These are phyloP conservation scores for Tylopilus sp. DNA, from an alignment of 1,284 basidiomycete genomes.

Conservation along the genomic window DNA sequence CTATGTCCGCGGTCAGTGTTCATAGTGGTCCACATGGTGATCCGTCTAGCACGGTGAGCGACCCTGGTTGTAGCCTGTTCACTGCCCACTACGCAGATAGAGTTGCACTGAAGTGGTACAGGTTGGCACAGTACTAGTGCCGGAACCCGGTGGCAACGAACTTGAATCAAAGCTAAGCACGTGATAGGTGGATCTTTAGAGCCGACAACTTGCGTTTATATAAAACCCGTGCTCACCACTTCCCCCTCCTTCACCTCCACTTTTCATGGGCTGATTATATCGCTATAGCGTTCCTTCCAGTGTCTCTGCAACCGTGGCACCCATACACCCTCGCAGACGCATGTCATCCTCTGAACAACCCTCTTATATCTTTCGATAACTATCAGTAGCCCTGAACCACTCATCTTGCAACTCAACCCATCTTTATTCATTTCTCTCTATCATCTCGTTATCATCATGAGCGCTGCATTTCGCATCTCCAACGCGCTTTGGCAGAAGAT, in stretches of 20 bases:
- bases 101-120: not conserved
- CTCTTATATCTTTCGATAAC: constrained; percentile 28
- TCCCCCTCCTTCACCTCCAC: not conserved
- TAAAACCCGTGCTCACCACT: constrained; percentile 10
- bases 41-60: not conserved
- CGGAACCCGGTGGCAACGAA: no score
- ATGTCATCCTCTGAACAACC: constrained; percentile 25
- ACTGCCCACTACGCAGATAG: not conserved
- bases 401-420: constrained; percentile 4
- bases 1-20: not conserved
- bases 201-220: constrained; percentile 26
- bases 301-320: constrained; percentile 30
- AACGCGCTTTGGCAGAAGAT: constrained; percentile 91
- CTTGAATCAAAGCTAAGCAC: no score
- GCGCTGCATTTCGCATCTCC: constrained; percentile 73
- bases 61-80: not conserved
- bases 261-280: constrained; percentile 31
- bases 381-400: constrained; percentile 5
- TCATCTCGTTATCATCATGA: constrained; percentile 26
- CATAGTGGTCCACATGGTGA: not conserved
- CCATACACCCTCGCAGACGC: constrained; percentile 33
- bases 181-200: constrained; percentile 11
- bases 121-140: not conserved
- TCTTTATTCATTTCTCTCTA: constrained; percentile 1
- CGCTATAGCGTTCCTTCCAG: not conserved